Evolutionary conservation across 768 basidiomycete species (phyloP).

Genomic region (Serendipita sp.): DNA sequence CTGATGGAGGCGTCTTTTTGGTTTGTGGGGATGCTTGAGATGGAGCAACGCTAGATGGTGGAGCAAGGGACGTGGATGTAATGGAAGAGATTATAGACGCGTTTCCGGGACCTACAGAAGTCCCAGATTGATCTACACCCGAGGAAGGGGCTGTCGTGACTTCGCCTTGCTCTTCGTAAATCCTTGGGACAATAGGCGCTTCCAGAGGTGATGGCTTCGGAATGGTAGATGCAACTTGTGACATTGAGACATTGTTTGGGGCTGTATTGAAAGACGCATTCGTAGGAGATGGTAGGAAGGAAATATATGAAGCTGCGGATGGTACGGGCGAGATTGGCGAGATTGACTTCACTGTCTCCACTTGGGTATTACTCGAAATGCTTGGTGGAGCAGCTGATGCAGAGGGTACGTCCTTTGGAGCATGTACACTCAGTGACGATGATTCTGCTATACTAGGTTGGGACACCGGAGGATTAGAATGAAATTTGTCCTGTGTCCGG

Average conservation of each 20-base stretch:
- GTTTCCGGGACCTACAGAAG: neutral
- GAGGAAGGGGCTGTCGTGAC: neutral
- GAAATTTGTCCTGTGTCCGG: too few relatives aligned
- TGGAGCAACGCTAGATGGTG: slow-evolving; percentile 19
- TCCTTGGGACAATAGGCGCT: neutral
- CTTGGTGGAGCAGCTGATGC: neutral
- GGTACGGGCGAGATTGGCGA: neutral
- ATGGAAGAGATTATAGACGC: neutral
- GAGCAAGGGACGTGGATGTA: slow-evolving; percentile 13
- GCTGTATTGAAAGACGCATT: neutral
- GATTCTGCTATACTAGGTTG: too few relatives aligned
- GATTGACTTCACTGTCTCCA: neutral
- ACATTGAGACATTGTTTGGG: slow-evolving; percentile 3
- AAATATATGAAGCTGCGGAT: neutral
- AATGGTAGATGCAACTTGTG: neutral
- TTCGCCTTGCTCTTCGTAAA: neutral
- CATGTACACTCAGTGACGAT: too few relatives aligned
- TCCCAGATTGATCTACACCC: neutral
- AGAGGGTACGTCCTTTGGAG: neutral
- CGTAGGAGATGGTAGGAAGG: slow-evolving; percentile 3
- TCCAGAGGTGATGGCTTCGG: neutral
- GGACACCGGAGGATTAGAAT: too few relatives aligned
- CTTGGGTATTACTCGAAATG: slow-evolving; percentile 10
- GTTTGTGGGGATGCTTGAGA: slow-evolving; percentile 16
- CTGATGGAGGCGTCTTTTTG: slow-evolving; percentile 30